A percentile compares a stretch with the other conserved stretches of the same genome.
Conservation (phyloP, 345 rosid genomes). For the Sonneratia alba region DNA sequence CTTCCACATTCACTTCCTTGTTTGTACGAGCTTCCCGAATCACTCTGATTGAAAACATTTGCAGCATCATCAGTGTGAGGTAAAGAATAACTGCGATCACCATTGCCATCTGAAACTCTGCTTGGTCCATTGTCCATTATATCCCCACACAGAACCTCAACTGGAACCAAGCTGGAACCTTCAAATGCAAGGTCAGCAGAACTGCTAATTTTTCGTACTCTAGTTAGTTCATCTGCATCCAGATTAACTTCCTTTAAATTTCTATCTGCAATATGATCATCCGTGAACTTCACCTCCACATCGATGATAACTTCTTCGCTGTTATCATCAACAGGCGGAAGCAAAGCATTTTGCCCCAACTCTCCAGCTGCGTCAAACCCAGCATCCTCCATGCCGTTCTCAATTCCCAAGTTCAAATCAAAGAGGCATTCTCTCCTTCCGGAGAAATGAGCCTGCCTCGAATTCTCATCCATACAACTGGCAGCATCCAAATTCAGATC, state of each 20-base stretch:
- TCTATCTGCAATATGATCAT: constrained; percentile 18
- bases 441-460: constrained; percentile 11
- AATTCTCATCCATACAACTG: constrained; percentile 12
- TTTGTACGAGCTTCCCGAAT: constrained; percentile 4
- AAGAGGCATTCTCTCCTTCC: constrained; percentile 43
- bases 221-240: background rate
- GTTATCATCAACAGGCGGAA: constrained; percentile 19
- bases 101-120: background rate
- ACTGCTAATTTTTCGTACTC: background rate
- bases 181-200: constrained; percentile 20
- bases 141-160: constrained; percentile 11
- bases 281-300: constrained; percentile 16
- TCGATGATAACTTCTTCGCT: constrained; percentile 1
- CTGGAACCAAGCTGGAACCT: constrained; percentile 23
- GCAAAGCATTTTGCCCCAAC: constrained; percentile 11
- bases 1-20: constrained; percentile 8
- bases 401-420: constrained; percentile 72
- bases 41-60: constrained; percentile 2
- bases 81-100: background rate
- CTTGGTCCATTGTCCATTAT: background rate
- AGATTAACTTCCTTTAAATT: constrained; percentile 29
- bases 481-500: constrained; percentile 71
- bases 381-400: constrained; percentile 34
- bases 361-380: constrained; percentile 16
- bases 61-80: constrained; percentile 4